A percentile compares a stretch with the other conserved stretches of the same genome.
These are phyloP conservation scores for Kwoniella sp. DNA, from an alignment of 768 basidiomycete genomes.

Conservation along the genomic window DNA sequence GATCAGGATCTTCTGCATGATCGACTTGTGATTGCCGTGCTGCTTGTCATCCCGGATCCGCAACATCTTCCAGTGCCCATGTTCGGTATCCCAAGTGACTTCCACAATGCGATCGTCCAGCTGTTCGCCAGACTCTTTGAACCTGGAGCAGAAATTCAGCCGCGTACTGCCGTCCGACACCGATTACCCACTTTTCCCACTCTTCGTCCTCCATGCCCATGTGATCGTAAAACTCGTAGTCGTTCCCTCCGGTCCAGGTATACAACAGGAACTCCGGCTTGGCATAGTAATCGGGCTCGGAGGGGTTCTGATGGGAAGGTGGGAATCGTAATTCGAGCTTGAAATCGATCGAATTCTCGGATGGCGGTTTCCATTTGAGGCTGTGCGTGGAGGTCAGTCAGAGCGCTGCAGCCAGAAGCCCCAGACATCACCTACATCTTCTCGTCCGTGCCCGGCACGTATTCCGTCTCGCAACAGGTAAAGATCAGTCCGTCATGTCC, in stretches of 20 bases:
- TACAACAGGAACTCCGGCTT: slow-evolving; percentile 83
- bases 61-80: slow-evolving; percentile 75
- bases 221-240: slow-evolving; percentile 77
- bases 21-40: slow-evolving; percentile 76
- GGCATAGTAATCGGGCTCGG: slow-evolving; percentile 69
- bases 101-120: slow-evolving; percentile 91
- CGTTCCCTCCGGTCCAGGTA: slow-evolving; percentile 68
- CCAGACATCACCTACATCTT: slow-evolving; percentile 64
- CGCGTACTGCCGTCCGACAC: not conserved
- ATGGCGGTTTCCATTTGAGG: slow-evolving; percentile 97
- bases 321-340: slow-evolving; percentile 93
- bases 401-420: not conserved
- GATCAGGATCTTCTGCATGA: slow-evolving; percentile 82
- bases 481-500: slow-evolving; percentile 96
- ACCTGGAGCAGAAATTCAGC: slow-evolving; percentile 53
- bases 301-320: slow-evolving; percentile 56
- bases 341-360: slow-evolving; percentile 97
- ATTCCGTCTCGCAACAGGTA: slow-evolving; percentile 79
- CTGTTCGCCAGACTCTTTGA: slow-evolving; percentile 80
- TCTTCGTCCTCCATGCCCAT: slow-evolving; percentile 82
- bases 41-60: slow-evolving; percentile 92
- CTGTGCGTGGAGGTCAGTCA: slow-evolving; percentile 52
- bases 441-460: slow-evolving; percentile 73
- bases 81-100: slow-evolving; percentile 77
- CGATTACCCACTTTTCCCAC: slow-evolving; percentile 75